phyloP scores from a whole-genome alignment of 1,284 basidiomycete genomes.

The Puccinia brachypodii region DNA sequence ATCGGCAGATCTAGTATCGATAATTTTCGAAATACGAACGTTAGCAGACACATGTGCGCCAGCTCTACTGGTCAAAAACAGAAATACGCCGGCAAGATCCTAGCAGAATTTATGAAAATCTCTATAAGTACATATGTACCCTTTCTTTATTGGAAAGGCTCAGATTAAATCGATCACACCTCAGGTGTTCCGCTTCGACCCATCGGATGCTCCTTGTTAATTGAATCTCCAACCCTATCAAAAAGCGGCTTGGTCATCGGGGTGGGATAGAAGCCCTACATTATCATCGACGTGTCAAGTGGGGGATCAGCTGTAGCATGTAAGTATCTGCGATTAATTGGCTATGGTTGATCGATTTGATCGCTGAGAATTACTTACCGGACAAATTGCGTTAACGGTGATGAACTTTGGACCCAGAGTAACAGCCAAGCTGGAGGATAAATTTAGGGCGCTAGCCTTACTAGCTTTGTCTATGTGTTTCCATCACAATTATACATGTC shows the following conservation, averaged over 20 bases:
- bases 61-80: constrained; percentile 39
- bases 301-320: neutral
- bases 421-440: constrained; percentile 55
- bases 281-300: neutral
- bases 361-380: constrained; percentile 49
- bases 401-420: constrained; percentile 55
- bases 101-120: neutral
- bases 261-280: constrained; percentile 46
- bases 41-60: constrained; percentile 37
- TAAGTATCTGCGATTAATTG: neutral
- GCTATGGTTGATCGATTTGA: neutral
- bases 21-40: constrained; percentile 11
- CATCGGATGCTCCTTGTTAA: constrained; percentile 36
- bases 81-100: constrained; percentile 45
- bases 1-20: neutral
- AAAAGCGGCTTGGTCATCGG: constrained; percentile 33
- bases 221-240: constrained; percentile 16
- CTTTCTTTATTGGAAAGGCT: neutral
- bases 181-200: constrained; percentile 45
- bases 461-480: constrained; percentile 53
- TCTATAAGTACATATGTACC: neutral
- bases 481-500: neutral
- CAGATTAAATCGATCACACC: neutral
- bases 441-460: constrained; percentile 56
- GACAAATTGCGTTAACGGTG: constrained; percentile 57